These are phyloP conservation scores for Nannochloropsis gaditana DNA, from an alignment of 108 stramenopile genomes.

Conservation along the genomic window DNA sequence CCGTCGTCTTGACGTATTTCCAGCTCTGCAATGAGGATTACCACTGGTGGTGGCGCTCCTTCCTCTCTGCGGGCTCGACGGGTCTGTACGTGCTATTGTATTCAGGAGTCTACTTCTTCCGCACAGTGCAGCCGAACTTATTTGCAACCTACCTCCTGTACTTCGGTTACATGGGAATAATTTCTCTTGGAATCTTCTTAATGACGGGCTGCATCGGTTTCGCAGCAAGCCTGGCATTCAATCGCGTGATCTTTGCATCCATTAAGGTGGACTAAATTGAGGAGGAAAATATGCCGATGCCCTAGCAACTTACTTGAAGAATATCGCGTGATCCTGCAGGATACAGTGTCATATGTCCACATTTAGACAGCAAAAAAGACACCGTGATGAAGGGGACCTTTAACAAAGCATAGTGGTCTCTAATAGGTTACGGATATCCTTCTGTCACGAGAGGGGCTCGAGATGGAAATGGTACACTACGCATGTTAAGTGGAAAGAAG, in stretches of 20 bases:
- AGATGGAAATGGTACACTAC: too few species aligned
- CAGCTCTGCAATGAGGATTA: constrained; percentile 98
- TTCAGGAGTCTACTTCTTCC: constrained; percentile 88
- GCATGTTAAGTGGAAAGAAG: too few species aligned
- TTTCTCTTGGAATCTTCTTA: constrained; percentile 74
- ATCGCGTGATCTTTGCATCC: constrained; percentile 80
- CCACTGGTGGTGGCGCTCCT: constrained; percentile 99
- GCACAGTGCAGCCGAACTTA: constrained; percentile 69
- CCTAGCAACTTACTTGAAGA: too few species aligned
- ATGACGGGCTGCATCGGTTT: constrained; percentile 95
- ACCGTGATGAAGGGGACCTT: too few species aligned
- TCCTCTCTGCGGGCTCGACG: constrained; percentile 83
- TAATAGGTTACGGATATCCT: too few species aligned
- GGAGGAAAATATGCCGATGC: not conserved
- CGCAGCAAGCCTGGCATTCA: constrained; percentile 80
- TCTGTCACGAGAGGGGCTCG: too few species aligned
- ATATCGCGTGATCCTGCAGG: too few species aligned
- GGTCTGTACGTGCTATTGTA: constrained; percentile 91
- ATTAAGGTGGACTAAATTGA: constrained; percentile 74
- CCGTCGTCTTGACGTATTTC: constrained; percentile 94
- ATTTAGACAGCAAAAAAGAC: too few species aligned
- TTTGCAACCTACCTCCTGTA: constrained; percentile 88
- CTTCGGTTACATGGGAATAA: constrained; percentile 96
- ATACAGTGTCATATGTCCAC: too few species aligned
- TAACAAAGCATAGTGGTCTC: too few species aligned